These are phyloP conservation scores for Trichoderma sp. DNA, from an alignment of 2,329 filamentous ascomycete genomes.

Conservation along the genomic window DNA sequence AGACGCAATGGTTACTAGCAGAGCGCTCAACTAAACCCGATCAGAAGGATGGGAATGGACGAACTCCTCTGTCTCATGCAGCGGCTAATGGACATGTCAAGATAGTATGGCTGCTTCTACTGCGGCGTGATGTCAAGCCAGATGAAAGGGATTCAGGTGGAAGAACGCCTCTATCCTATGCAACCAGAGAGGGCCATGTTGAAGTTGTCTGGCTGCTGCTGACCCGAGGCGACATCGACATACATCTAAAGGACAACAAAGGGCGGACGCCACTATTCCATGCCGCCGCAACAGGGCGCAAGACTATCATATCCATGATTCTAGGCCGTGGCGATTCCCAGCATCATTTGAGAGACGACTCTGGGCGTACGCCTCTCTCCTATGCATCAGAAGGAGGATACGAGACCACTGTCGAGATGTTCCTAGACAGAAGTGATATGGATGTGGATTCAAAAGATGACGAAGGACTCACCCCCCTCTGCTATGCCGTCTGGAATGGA, in stretches of 20 bases:
- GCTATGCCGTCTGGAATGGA: background rate
- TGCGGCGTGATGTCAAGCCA: background rate
- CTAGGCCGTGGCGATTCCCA: background rate
- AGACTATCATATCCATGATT: background rate
- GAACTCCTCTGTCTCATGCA: background rate
- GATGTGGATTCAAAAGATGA: background rate
- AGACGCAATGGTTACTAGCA: background rate
- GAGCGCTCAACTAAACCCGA: background rate
- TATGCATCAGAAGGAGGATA: background rate
- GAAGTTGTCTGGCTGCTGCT: conserved; percentile 2
- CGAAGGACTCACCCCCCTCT: background rate
- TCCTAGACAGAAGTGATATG: background rate
- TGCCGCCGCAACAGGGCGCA: background rate
- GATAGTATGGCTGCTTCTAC: background rate
- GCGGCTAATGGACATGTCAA: background rate
- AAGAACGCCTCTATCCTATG: background rate
- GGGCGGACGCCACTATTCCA: background rate
- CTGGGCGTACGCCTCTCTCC: background rate
- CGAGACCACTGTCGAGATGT: background rate
- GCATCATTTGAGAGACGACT: background rate
- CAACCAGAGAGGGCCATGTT: background rate
- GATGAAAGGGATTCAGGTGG: background rate
- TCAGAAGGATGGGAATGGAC: background rate
- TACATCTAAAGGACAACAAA: background rate
- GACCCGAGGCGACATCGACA: background rate